Conservation (phyloP, 164 flowering plant genomes). For the Vitis rupestris region DNA sequence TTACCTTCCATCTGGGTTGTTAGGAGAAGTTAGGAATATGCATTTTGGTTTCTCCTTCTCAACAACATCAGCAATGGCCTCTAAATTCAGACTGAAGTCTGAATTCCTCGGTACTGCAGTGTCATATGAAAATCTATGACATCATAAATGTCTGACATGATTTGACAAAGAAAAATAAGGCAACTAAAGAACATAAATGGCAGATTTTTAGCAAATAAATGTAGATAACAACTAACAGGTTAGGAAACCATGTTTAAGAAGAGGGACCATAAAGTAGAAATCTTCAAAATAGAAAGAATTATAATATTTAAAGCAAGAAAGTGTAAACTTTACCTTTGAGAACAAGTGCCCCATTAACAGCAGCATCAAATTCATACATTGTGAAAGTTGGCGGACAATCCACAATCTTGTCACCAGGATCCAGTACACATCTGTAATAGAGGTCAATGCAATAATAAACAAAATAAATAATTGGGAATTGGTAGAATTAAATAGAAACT, state of each 20-base stretch:
- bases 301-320: neutral
- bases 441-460: constrained; percentile 4
- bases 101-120: constrained; percentile 78
- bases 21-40: constrained; percentile 95
- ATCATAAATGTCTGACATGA: neutral
- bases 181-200: neutral
- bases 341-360: constrained; percentile 87
- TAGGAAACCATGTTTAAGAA: no score
- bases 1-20: constrained; percentile 99
- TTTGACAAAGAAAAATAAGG: neutral
- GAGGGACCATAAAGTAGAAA: neutral
- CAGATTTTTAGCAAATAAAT: neutral
- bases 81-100: constrained; percentile 83
- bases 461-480: neutral
- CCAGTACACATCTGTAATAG: constrained; percentile 82
- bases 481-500: neutral
- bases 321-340: constrained; percentile 55
- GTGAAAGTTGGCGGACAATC: constrained; percentile 99
- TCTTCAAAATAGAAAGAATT: neutral
- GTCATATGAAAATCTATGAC: constrained; percentile 4
- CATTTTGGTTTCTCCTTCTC: constrained; percentile 85
- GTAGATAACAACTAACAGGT: neutral
- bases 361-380: constrained; percentile 99
- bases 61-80: constrained; percentile 60
- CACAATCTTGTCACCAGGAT: constrained; percentile 94